Conservation (phyloP, 768 basidiomycete genomes). For the Ramaria rubella region DNA sequence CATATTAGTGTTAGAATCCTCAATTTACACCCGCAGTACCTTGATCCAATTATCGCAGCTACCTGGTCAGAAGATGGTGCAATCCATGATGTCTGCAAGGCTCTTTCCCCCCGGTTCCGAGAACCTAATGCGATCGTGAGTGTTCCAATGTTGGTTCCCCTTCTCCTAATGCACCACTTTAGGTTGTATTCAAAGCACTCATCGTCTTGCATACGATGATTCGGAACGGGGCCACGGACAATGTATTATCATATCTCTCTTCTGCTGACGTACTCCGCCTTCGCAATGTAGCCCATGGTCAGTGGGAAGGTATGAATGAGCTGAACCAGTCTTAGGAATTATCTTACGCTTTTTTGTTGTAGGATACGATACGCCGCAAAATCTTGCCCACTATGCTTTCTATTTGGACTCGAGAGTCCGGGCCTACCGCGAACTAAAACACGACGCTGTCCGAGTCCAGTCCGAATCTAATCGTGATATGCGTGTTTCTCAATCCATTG, state of each 20-base stretch:
- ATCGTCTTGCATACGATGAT: constrained; percentile 96
- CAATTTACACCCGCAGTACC: constrained; percentile 51
- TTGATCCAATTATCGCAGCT: constrained; percentile 92
- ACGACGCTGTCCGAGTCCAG: constrained; percentile 91
- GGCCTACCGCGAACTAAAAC: constrained; percentile 84
- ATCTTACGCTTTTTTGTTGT: neutral
- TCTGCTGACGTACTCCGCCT: constrained; percentile 76
- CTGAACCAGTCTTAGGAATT: neutral
- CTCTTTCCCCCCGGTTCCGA: constrained; percentile 73
- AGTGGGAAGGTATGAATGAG: constrained; percentile 72
- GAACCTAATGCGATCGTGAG: constrained; percentile 89
- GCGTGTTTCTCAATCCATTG: constrained; percentile 56
- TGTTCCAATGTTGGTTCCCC: constrained; percentile 7
- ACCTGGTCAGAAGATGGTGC: constrained; percentile 97
- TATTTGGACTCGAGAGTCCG: constrained; percentile 88
- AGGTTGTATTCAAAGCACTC: constrained; percentile 98
- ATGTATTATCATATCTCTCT: constrained; percentile 78
- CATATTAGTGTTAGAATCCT: neutral
- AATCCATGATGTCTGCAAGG: constrained; percentile 87
- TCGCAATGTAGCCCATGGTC: constrained; percentile 70
- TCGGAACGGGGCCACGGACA: constrained; percentile 92
- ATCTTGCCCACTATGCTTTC: constrained; percentile 76
- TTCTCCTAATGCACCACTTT: neutral
- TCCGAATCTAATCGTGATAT: constrained; percentile 87
- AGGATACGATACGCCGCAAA: constrained; percentile 85